Percentiles rank a stretch among this genome's conserved stretches.
These are phyloP conservation scores for Aegilops umbellulata DNA, from an alignment of 176 grass and related monocot species.

Conservation along the genomic window DNA sequence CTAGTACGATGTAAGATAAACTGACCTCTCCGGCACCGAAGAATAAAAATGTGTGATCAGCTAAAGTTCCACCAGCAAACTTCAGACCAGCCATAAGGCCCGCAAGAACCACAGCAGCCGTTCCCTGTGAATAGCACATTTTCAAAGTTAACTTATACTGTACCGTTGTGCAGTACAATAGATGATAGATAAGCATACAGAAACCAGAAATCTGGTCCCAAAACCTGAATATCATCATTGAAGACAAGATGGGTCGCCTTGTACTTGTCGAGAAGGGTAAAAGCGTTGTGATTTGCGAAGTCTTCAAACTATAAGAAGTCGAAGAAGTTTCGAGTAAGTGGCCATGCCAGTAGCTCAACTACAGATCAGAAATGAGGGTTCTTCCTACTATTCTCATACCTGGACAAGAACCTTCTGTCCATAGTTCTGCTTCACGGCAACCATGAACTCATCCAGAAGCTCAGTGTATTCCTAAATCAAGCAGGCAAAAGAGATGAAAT, in stretches of 20 bases:
- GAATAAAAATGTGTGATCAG: conserved; percentile 84
- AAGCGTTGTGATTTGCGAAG: conserved; percentile 92
- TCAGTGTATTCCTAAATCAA: conserved; percentile 67
- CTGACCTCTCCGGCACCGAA: conserved; percentile 91
- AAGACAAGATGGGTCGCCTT: conserved; percentile 79
- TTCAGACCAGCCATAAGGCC: conserved; percentile 74
- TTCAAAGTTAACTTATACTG: background rate
- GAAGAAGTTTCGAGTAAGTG: background rate
- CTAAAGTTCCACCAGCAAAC: conserved; percentile 62
- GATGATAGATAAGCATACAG: background rate
- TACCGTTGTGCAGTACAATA: background rate
- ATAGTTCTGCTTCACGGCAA: conserved; percentile 84
- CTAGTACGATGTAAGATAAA: background rate
- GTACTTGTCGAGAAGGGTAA: conserved; percentile 89
- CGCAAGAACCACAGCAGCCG: conserved; percentile 80
- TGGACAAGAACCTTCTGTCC: conserved; percentile 91
- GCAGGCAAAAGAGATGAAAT: background rate
- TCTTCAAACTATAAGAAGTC: conserved; percentile 71
- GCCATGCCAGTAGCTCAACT: background rate
- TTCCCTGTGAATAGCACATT: conserved; percentile 56
- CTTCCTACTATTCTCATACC: conserved; percentile 32
- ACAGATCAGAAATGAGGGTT: background rate
- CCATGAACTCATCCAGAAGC: conserved; percentile 85
- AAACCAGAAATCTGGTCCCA: background rate
- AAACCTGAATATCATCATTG: conserved; percentile 98